phyloP scores from a whole-genome alignment of 2,329 filamentous ascomycete genomes.

The Aspergillus pseudoviridinutans region DNA sequence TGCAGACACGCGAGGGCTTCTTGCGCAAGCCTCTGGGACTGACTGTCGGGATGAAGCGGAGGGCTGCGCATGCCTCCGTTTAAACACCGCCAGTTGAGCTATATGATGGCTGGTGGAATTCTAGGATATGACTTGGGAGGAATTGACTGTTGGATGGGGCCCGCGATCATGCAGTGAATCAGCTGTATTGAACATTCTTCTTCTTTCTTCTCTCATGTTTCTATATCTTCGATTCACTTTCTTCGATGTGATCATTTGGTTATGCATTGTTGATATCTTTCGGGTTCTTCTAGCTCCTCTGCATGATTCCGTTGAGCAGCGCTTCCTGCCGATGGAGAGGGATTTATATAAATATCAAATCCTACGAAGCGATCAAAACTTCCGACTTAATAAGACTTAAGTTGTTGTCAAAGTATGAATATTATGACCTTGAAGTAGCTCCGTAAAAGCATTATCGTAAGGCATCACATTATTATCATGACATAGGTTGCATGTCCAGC shows the following conservation, averaged over 20 bases:
- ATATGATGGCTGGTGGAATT: not conserved
- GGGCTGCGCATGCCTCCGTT: slow-evolving; percentile 3
- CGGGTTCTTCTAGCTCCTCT: not conserved
- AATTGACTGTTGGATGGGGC: not conserved
- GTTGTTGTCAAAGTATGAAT: not conserved
- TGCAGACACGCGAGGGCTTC: slow-evolving; percentile 78
- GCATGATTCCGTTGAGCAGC: not conserved
- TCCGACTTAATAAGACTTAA: not conserved
- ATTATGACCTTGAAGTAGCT: not conserved
- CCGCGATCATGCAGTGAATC: not conserved
- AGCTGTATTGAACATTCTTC: not conserved
- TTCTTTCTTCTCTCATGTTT: not conserved
- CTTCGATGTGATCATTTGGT: not conserved
- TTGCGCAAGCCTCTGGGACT: slow-evolving; percentile 72
- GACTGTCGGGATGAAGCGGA: slow-evolving; percentile 58
- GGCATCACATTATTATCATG: not conserved
- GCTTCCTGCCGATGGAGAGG: not conserved
- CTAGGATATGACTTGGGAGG: not conserved
- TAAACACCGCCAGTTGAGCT: not conserved
- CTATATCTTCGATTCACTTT: not conserved
- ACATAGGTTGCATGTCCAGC: not conserved
- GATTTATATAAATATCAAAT: not conserved
- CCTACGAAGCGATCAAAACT: not conserved
- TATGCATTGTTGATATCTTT: not conserved
- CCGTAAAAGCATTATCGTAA: not conserved